A percentile compares a stretch with the other conserved stretches of the same genome.
Evolutionary conservation across 352 stramenopile species (phyloP).

Genomic region (Phytophthora cajani): DNA sequence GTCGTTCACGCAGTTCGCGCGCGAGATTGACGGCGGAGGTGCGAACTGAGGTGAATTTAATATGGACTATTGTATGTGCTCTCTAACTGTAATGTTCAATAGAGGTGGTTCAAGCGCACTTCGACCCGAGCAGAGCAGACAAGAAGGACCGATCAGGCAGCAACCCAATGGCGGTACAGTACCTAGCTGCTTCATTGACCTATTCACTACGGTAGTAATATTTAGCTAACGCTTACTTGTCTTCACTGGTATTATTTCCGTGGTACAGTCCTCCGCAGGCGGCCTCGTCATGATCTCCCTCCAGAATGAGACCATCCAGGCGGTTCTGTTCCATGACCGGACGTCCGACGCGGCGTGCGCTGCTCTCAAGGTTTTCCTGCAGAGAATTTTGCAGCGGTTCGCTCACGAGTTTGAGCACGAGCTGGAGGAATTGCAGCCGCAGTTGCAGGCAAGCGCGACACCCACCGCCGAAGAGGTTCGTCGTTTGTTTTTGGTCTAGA

Average conservation of each 20-base stretch:
- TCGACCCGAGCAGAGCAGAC: slow-evolving; percentile 48
- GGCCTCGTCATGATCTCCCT: slow-evolving; percentile 82
- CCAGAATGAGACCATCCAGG: slow-evolving; percentile 64
- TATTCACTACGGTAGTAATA: background rate
- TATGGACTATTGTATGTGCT: slow-evolving; percentile 22
- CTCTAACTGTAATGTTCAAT: slow-evolving; percentile 28
- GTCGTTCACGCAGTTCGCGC: slow-evolving; percentile 85
- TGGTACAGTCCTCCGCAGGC: slow-evolving; percentile 39
- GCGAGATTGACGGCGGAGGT: slow-evolving; percentile 86
- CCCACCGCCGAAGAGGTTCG: slow-evolving; percentile 41
- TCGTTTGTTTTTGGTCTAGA: background rate
- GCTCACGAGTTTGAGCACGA: slow-evolving; percentile 48
- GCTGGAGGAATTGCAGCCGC: slow-evolving; percentile 50
- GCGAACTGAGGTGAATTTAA: slow-evolving; percentile 1
- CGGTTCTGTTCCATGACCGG: slow-evolving; percentile 82
- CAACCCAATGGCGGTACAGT: slow-evolving; percentile 30
- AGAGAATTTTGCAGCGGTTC: slow-evolving; percentile 62
- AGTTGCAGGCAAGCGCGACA: slow-evolving; percentile 52
- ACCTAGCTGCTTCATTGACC: background rate
- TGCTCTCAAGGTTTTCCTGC: slow-evolving; percentile 64
- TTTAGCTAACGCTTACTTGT: background rate
- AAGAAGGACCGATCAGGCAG: slow-evolving; percentile 38
- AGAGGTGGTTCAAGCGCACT: slow-evolving; percentile 81
- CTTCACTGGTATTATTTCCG: background rate
- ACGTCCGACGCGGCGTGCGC: slow-evolving; percentile 54